These are phyloP conservation scores for Xanthoconium separans DNA, from an alignment of 1,284 basidiomycete genomes.

Conservation along the genomic window DNA sequence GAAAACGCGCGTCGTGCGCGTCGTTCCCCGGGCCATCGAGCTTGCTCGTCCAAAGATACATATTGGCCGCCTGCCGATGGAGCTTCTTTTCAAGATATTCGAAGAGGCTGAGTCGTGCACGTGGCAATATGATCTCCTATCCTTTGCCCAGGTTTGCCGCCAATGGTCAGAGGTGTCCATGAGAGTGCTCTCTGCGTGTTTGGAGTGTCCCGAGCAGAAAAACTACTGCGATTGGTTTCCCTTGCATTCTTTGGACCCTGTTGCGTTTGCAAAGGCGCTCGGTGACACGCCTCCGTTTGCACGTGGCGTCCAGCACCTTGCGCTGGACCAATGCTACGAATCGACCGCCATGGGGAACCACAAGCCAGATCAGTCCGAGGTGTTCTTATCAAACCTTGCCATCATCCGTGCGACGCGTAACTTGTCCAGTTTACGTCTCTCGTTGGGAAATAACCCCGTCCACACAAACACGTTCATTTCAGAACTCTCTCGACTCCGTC, in stretches of 20 bases:
- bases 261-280: neutral
- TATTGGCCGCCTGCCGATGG: neutral
- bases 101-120: neutral
- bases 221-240: neutral
- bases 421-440: neutral
- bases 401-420: conserved; percentile 1
- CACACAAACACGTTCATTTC: neutral
- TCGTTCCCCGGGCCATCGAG: neutral
- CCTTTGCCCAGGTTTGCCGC: conserved; percentile 5
- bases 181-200: neutral
- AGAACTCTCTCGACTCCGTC: neutral
- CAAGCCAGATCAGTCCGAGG: neutral
- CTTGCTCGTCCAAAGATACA: neutral
- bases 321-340: neutral
- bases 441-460: too few species aligned
- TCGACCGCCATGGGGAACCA: too few species aligned
- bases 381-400: neutral
- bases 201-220: neutral
- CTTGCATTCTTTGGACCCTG: conserved; percentile 24
- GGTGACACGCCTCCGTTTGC: neutral
- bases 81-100: conserved; percentile 3
- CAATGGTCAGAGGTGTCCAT: conserved; percentile 2
- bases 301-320: neutral
- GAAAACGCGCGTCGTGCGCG: neutral
- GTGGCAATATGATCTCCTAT: neutral